Base-by-base conservation (phyloP, 805 yeast species). In the Ogataea henricii region DNA sequence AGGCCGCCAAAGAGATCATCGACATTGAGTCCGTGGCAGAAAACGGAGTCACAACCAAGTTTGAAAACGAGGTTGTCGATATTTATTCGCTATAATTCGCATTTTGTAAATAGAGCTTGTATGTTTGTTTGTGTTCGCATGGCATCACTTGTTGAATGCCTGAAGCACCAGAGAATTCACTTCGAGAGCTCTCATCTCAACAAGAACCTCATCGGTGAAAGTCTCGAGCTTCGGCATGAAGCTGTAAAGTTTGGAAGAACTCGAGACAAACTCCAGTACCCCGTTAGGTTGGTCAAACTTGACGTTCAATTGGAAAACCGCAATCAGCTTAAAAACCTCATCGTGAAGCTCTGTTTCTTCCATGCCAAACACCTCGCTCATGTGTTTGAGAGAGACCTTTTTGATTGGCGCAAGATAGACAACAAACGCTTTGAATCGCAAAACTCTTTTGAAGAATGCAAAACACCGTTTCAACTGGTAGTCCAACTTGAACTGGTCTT, bases 1-100 rank as follows among this genome's bases (percentile, higher is more conserved):
- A 86, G 53, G 92, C 97, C 25, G 85, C 83, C 3, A 94, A 94
- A 65, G 97, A 92, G 63, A 76, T 92, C 27, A 78, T 61, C 1
- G 98, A 92, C 57, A 81, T 92, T 38, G 97, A 91, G 64, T 68
- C 72, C 30, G 73, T 86, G 44, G 85, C 89, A 35, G 65, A 70
- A 30, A 66, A 71, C 59, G 92, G 91, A 1, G 78, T 77, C 5
- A 74, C 85, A 3, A 77, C 85, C 9, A 43, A 55, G 18, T 20
- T 55, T 3, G 56, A 71, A 35, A 72, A 71, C 13, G 82, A 77
- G 53, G 75, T 73, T 6, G 60, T 66, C 8, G 67, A 64, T 30
- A 48, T 58, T 25, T 52, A 54, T 37, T 52, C 55, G 14, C 44
- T 57, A 43, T 54, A 52, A 49, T 25, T 45, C 41, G 30, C 17